Base-by-base conservation (phyloP, 768 basidiomycete species). In the Tylopilus intermedius region DNA sequence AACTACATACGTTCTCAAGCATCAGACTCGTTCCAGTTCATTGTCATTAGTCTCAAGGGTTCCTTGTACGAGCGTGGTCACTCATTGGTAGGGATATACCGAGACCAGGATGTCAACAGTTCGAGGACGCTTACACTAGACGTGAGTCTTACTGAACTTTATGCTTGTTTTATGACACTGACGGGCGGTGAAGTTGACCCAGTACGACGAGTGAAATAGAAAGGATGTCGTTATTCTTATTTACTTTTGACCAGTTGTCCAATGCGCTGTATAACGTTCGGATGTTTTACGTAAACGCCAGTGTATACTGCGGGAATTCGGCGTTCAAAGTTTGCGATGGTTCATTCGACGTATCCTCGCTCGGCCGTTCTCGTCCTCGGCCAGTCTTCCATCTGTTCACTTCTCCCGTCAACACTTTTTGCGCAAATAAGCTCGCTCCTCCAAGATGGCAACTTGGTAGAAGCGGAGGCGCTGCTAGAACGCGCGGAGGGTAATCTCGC, bases 11-110 rank as follows among this genome's bases (percentile, higher is more conserved):
- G 89, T 3, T 72, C 79, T 11, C 91, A 94, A 58, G 84, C 93
- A 3, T 90, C 90, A 0, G 81, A 85, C 42, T 69, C 76, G 2
- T 95, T 97, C 78, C 94, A 97, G 68, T 98, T 97, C 68, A 83
- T 99, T 53, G 94, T 98, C 51, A 99, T 99, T 75, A 94, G 92
- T 67, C 76, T 98, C 67, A 98, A 98, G 70, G 88, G 87, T 40
- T 91, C 93, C 0, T 71, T 98, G 56, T 95, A 94, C 61, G 94
- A 95, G 67, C 82, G 85, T 15, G 90, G 93, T 9, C 80, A 91
- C 57, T 91, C 92, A 1, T 76, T 97, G 41, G 93, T 97, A 24
- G 94, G 94, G 4, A 92, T 96, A 35, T 94, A 93, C 69, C 82
- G 94, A 15, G 93, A 96, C 61, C 94, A 97, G 63, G 91, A 91